phyloP scores from a whole-genome alignment of 768 basidiomycete species.

The Cyathus striatus region DNA sequence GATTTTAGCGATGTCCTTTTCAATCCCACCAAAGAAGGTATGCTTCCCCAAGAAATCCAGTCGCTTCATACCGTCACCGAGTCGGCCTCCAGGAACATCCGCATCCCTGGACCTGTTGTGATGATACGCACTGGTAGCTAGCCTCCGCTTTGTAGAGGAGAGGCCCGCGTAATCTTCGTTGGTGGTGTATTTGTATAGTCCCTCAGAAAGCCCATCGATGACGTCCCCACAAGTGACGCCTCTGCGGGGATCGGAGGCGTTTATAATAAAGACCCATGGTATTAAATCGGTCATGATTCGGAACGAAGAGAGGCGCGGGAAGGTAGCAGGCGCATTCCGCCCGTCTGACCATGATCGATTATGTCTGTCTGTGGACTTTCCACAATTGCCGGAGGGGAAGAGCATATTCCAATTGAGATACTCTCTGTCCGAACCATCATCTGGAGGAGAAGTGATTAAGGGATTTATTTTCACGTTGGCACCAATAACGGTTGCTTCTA shows the following conservation, averaged over 20 bases:
- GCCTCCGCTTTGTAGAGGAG: slow-evolving; percentile 24
- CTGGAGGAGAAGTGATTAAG: slow-evolving; percentile 45
- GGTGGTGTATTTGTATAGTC: slow-evolving; percentile 45
- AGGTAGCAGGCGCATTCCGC: slow-evolving; percentile 59
- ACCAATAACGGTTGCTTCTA: slow-evolving; percentile 43
- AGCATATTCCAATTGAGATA: slow-evolving; percentile 76
- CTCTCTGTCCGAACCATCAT: slow-evolving; percentile 33
- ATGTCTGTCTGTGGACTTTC: slow-evolving; percentile 54
- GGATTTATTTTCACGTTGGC: slow-evolving; percentile 55
- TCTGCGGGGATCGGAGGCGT: slow-evolving; percentile 33
- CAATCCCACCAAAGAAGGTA: slow-evolving; percentile 63
- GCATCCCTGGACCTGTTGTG: slow-evolving; percentile 61
- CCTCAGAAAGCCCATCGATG: slow-evolving; percentile 46
- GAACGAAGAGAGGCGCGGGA: slow-evolving; percentile 50
- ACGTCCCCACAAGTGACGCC: slow-evolving; percentile 70
- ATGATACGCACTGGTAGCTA: slow-evolving; percentile 48
- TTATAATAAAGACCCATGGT: slow-evolving; percentile 51
- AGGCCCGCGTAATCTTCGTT: slow-evolving; percentile 49
- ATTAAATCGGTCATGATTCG: slow-evolving; percentile 47
- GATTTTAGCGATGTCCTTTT: slow-evolving; percentile 36
- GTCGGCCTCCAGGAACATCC: slow-evolving; percentile 64
- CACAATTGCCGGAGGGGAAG: slow-evolving; percentile 53
- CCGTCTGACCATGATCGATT: slow-evolving; percentile 65
- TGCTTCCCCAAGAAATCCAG: slow-evolving; percentile 61
- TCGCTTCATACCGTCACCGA: slow-evolving; percentile 58